Percentiles rank a stretch among this genome's conserved stretches.
Evolutionary conservation across 192 early-diverging fungal genomes (phyloP).

Genomic region (Coemansia erecta): DNA sequence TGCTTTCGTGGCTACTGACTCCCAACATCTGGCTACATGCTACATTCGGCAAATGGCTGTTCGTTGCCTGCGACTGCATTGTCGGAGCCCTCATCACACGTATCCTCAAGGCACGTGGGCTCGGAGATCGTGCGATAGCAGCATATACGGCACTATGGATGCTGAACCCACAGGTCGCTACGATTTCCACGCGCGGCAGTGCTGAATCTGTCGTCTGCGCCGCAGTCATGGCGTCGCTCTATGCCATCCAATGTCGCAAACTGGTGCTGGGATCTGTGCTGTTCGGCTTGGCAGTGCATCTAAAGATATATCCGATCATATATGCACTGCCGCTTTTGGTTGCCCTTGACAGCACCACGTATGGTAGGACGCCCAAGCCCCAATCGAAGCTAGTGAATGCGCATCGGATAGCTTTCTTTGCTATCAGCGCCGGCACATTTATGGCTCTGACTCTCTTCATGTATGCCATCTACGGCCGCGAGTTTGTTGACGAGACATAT

Average conservation of each 20-base stretch:
- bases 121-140: constrained; percentile 52
- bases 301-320: constrained; percentile 98
- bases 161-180: constrained; percentile 94
- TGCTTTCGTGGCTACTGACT: constrained; percentile 85
- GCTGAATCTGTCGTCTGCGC: constrained; percentile 85
- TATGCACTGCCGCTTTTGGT: constrained; percentile 83
- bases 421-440: constrained; percentile 63
- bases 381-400: constrained; percentile 50
- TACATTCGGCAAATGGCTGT: constrained; percentile 91
- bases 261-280: constrained; percentile 57
- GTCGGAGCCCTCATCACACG: constrained; percentile 68
- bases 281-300: constrained; percentile 92
- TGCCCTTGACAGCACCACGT: constrained; percentile 44
- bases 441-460: constrained; percentile 64
- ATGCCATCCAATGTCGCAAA: constrained; percentile 60
- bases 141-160: constrained; percentile 74
- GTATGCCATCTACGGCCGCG: constrained; percentile 73
- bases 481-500: constrained; percentile 89
- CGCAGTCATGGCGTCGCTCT: constrained; percentile 73
- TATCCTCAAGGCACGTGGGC: constrained; percentile 54
- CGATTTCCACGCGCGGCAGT: constrained; percentile 93
- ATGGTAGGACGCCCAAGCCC: constrained; percentile 5
- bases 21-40: constrained; percentile 74
- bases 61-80: constrained; percentile 75
- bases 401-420: constrained; percentile 61